Conservation (phyloP, 345 rosid genomes). For the Bruguiera sexangula region DNA sequence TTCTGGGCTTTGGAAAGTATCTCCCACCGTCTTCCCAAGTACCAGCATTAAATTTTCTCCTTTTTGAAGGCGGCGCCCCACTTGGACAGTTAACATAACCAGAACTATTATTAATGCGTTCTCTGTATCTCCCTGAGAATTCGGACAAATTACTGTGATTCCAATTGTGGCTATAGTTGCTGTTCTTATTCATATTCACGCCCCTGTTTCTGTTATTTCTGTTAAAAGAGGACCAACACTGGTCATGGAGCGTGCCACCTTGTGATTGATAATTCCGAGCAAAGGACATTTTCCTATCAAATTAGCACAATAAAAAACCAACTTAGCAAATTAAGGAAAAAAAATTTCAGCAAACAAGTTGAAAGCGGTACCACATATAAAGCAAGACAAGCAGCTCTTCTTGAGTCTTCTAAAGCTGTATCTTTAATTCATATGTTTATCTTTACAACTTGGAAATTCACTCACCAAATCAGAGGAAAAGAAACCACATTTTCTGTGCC, state of each 20-base stretch:
- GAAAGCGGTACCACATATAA: neutral
- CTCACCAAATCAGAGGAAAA: too few relatives aligned
- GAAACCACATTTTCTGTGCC: too few relatives aligned
- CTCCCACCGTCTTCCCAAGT: slow-evolving; percentile 44
- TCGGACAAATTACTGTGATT: slow-evolving; percentile 24
- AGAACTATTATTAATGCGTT: slow-evolving; percentile 16
- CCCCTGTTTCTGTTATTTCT: slow-evolving; percentile 30
- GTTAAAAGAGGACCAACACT: slow-evolving; percentile 27
- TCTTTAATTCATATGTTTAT: too few relatives aligned
- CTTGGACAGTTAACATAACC: slow-evolving; percentile 30
- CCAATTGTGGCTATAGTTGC: slow-evolving; percentile 14
- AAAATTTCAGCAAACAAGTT: neutral
- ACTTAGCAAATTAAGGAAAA: neutral
- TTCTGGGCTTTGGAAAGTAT: slow-evolving; percentile 19
- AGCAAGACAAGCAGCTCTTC: too few relatives aligned
- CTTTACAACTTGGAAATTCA: too few relatives aligned
- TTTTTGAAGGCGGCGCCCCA: slow-evolving; percentile 44
- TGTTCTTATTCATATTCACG: slow-evolving; percentile 17
- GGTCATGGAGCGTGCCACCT: slow-evolving; percentile 39
- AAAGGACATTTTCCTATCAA: slow-evolving; percentile 47
- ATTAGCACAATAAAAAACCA: neutral
- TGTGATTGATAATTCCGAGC: slow-evolving; percentile 38
- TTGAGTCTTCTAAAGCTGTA: too few relatives aligned
- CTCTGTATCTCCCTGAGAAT: slow-evolving; percentile 31
- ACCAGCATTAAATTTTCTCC: slow-evolving; percentile 53